Base-by-base conservation (phyloP, 495 filamentous ascomycete species). In the Podospora anserina region DNA sequence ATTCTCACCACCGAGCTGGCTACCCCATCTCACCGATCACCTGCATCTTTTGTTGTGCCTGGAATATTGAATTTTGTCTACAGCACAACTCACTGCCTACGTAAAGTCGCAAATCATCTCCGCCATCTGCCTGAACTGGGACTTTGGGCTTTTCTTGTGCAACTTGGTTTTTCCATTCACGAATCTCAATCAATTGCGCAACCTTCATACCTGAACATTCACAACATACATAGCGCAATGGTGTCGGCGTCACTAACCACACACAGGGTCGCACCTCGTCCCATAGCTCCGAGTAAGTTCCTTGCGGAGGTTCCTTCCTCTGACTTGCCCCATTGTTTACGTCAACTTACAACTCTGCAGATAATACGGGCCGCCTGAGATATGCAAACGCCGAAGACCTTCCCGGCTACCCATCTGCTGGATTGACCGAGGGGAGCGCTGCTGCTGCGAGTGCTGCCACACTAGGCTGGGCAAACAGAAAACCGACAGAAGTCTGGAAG, bases 391-490 rank as follows among this genome's bases (percentile, higher is more conserved):
- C 88, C 20, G 82, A 86, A 63, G 88, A 91, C 68, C 83, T 93
- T 13, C 89, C 90, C 28, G 85, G 85, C 70, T 92, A 82, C 68
- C 88, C 91, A 15, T 84, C 85, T 23, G 75, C 83, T 55, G 91
- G 91, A 28, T 83, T 93, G 71, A 80, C 74, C 53, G 83, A 87
- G 61, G 83, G 85, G 65, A 86, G 80, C 67, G 83, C 88, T 34
- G 91, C 91, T 57, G 91, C 91, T 57, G 92, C 91, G 23, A 86
- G 87, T 63, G 87, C 90, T 59, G 90, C 90, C 16, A 85, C 82
- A 57, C 81, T 95, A 19, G 91, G 91, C 28, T 90, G 92, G 83
- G 82, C 87, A 28, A 88, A 88, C 71, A 84, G 23, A 85, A 90
- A 86, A 70, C 76, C 86, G 0, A 78, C 85, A 30, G 85, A 88